Conservation (phyloP, 163 green algal genomes). For the Coccomyxa subellipsoidea region DNA sequence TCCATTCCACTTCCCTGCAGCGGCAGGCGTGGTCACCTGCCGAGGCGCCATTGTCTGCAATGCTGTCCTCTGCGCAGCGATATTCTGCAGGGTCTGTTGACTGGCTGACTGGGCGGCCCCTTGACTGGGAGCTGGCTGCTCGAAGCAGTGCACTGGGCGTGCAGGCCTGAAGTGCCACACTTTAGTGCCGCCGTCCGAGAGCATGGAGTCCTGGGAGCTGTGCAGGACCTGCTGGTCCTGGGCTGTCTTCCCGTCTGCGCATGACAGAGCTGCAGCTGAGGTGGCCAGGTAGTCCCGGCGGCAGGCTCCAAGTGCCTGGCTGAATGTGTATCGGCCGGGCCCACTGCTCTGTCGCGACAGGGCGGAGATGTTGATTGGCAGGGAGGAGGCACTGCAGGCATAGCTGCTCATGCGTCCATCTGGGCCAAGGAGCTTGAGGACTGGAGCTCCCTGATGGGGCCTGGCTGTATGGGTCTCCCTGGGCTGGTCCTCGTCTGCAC, state of each 20-base stretch:
- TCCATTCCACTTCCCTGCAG: neutral
- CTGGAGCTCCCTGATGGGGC: neutral
- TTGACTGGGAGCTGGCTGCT: neutral
- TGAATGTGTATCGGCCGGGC: neutral
- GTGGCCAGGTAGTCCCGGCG: neutral
- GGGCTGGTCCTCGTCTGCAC: neutral
- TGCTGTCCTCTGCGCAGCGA: neutral
- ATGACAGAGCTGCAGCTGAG: neutral
- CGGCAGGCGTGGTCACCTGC: neutral
- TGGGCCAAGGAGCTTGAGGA: neutral
- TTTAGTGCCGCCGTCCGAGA: neutral
- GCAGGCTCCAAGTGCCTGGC: neutral
- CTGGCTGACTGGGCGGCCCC: neutral
- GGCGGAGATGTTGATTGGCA: neutral
- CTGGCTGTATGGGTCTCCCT: neutral
- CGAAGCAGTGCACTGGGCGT: neutral
- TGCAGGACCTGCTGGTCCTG: neutral
- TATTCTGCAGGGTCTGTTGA: neutral
- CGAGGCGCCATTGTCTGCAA: too few species aligned
- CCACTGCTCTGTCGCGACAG: neutral
- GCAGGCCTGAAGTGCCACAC: neutral
- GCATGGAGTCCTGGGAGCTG: neutral
- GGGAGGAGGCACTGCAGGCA: neutral
- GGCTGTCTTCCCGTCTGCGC: neutral
- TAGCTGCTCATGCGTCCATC: neutral